phyloP scores from a whole-genome alignment of 2,329 filamentous ascomycete species.

The Ophiostoma triangulosporum region DNA sequence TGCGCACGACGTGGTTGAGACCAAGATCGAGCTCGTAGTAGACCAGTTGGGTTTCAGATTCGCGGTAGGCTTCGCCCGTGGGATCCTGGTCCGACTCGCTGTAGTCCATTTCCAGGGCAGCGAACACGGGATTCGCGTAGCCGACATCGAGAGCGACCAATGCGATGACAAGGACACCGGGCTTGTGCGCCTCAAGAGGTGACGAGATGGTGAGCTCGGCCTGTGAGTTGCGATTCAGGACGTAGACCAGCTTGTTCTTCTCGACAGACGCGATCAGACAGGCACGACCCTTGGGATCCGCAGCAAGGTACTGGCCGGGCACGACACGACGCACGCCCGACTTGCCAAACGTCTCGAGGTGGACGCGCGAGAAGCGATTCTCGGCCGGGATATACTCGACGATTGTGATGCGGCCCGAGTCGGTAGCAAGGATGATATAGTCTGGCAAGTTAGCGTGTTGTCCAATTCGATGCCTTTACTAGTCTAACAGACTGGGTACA shows the following conservation, averaged over 20 bases:
- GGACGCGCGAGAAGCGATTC: constrained; percentile 78
- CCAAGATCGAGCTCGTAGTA: constrained; percentile 97
- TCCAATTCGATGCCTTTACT: not conserved
- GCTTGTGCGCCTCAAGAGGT: constrained; percentile 88
- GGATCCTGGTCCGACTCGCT: constrained; percentile 83
- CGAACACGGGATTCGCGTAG: constrained; percentile 95
- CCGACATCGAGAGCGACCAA: constrained; percentile 85
- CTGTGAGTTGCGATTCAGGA: constrained; percentile 88
- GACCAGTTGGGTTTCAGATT: constrained; percentile 79
- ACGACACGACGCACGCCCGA: constrained; percentile 87
- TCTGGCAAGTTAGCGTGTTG: constrained; percentile 37
- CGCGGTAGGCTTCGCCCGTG: constrained; percentile 65
- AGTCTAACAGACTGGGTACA: constrained; percentile 30
- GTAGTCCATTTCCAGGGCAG: constrained; percentile 87
- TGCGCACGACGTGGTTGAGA: constrained; percentile 90
- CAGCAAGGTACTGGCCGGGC: constrained; percentile 89
- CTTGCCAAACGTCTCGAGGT: constrained; percentile 96
- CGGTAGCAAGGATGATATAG: constrained; percentile 87
- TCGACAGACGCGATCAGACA: constrained; percentile 89
- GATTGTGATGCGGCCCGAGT: constrained; percentile 89
- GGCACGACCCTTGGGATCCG: constrained; percentile 89
- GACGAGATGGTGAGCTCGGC: constrained; percentile 95
- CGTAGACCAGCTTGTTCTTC: constrained; percentile 99
- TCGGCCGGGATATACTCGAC: constrained; percentile 79
- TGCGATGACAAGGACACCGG: constrained; percentile 78